Evolutionary conservation across 1,139 yeast genomes (phyloP), one percentile per base, ranked within the genome.

Genomic region (Sugiyamaella grinbergsii): DNA sequence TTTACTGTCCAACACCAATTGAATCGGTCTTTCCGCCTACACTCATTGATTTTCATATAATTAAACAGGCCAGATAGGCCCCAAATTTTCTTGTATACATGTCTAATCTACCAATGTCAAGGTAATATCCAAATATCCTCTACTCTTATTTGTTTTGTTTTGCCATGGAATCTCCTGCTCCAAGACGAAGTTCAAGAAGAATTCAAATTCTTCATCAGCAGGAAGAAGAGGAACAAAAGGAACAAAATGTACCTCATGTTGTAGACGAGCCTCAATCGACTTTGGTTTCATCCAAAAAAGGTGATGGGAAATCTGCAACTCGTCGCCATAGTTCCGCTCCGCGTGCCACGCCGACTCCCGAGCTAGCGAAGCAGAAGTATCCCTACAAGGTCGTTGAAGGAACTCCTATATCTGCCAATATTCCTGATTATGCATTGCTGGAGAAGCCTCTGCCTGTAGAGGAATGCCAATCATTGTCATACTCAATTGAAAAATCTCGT

Each of bases 401-500:
- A 1, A 70, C 89, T n/a, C 96, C 96, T 0, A 77, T 88, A 5
- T 81, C 93, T 0, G 72, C 71, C 49, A 79, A 76, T 24, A 67
- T 69, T 10, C 87, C 93, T 0, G 88, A 90, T 42, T 77, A 80
- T 58, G 73, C 76, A 10, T 74, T 79, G 2, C 70, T 89, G 31
- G 79, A 79, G 41, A 79, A 80, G 53, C 88, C 95, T 1, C 70
- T 89, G 33, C 78, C 88, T 0, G 76, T 85, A 3, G 81, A 81
- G 60, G 96, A 89, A 61, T 77, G 89, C 36, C 89, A 85, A 0
- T 85, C 66, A 1, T 55, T 68, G 28, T 58, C 63, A 59, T 77
- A 83, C 45, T 84, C 97, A 1, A 68, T 91, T 50, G 78, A 86
- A 64, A 80, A 80, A 47, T 90, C 97, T 0, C 74, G 98, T 34